Evolutionary conservation across 192 early-diverging fungal genomes (phyloP).

Genomic region (Podila minutissima): DNA sequence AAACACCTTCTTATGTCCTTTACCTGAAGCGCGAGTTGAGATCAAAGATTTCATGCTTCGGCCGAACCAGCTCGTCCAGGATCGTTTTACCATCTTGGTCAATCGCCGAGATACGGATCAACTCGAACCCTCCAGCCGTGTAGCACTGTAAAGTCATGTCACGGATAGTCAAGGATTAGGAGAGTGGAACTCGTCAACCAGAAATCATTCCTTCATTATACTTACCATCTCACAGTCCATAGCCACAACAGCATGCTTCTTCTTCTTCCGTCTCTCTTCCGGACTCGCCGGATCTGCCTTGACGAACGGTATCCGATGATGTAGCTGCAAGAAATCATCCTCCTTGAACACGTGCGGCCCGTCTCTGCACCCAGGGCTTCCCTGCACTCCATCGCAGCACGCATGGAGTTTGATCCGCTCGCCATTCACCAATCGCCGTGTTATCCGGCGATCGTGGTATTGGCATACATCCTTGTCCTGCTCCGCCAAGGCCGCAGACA

Average conservation of each 20-base stretch:
- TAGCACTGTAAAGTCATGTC: slow-evolving; percentile 55
- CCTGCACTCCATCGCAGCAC: slow-evolving; percentile 59
- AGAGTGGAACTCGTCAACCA: not conserved
- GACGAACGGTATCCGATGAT: slow-evolving; percentile 54
- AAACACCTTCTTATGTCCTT: too few relatives aligned
- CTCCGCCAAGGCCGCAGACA: slow-evolving; percentile 48
- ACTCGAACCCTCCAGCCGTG: slow-evolving; percentile 73
- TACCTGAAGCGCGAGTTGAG: slow-evolving; percentile 63
- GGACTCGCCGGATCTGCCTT: slow-evolving; percentile 41
- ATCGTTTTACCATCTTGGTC: slow-evolving; percentile 56
- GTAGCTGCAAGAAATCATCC: slow-evolving; percentile 48
- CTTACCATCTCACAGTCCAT: slow-evolving; percentile 81
- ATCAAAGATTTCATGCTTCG: slow-evolving; percentile 65
- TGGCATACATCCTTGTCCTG: slow-evolving; percentile 53
- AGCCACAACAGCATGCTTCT: slow-evolving; percentile 54
- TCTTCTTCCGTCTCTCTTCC: not conserved
- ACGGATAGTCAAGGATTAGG: not conserved
- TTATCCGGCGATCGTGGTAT: slow-evolving; percentile 55
- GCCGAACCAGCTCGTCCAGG: slow-evolving; percentile 70
- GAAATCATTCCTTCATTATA: not conserved
- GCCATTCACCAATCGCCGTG: slow-evolving; percentile 27
- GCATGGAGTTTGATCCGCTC: slow-evolving; percentile 48
- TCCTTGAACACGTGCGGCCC: slow-evolving; percentile 80
- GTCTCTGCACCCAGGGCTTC: slow-evolving; percentile 57
- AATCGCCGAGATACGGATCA: slow-evolving; percentile 68